Conservation (phyloP, 139 green algal species). For the Chlorella sp. region DNA sequence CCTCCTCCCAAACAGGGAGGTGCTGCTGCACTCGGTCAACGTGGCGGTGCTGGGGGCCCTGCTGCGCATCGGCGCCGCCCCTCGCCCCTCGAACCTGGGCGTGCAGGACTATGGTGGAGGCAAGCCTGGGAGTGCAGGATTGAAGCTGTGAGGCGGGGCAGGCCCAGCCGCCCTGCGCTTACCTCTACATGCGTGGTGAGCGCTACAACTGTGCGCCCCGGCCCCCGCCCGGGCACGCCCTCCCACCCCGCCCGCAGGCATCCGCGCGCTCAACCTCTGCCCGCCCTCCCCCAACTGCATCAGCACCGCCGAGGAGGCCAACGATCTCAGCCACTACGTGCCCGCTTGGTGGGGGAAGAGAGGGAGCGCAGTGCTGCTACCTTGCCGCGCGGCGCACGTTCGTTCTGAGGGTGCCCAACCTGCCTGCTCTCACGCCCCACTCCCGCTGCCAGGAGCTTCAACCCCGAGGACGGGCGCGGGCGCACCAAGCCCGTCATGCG, state of each 20-base stretch:
- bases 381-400: slow-evolving; percentile 9
- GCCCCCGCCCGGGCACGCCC: too few relatives aligned
- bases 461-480: slow-evolving; percentile 80
- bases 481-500: slow-evolving; percentile 69
- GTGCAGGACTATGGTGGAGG: slow-evolving; percentile 69
- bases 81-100: slow-evolving; percentile 64
- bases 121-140: too few relatives aligned
- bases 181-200: too few relatives aligned
- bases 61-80: slow-evolving; percentile 63
- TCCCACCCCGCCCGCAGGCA: too few relatives aligned
- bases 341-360: slow-evolving; percentile 82
- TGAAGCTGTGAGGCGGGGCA: too few relatives aligned
- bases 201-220: too few relatives aligned
- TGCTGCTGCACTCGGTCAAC: slow-evolving; percentile 71
- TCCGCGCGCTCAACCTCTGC: slow-evolving; percentile 82
- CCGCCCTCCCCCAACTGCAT: slow-evolving; percentile 92
- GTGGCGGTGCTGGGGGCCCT: slow-evolving; percentile 69
- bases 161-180: too few relatives aligned
- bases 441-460: slow-evolving; percentile 71
- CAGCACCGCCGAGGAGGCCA: slow-evolving; percentile 83
- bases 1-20: slow-evolving; percentile 53
- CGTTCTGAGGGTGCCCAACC: not conserved
- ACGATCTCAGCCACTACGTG: slow-evolving; percentile 84
- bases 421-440: not conserved
- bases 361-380: too few relatives aligned